phyloP scores from a whole-genome alignment of 1,284 basidiomycete species.

The Phenoliferia sp. region DNA sequence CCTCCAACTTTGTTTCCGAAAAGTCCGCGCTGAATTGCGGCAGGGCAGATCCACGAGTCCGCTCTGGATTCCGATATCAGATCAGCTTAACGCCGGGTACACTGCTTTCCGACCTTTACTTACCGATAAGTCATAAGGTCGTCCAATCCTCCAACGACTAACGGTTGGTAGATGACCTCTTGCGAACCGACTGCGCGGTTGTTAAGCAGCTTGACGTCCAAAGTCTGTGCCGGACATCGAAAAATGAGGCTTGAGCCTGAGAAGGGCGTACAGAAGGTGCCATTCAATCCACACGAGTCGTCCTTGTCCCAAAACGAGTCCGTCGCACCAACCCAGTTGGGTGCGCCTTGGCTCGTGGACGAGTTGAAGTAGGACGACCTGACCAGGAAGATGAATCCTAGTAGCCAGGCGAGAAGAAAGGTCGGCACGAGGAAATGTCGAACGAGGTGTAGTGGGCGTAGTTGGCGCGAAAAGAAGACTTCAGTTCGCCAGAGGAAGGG shows the following conservation, averaged over 20 bases:
- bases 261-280: slow-evolving; percentile 63
- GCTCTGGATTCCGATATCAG: no score
- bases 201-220: slow-evolving; percentile 63
- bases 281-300: slow-evolving; percentile 64
- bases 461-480: neutral
- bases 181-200: slow-evolving; percentile 67
- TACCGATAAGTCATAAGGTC: slow-evolving; percentile 57
- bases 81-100: no score
- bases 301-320: slow-evolving; percentile 41
- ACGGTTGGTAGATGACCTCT: slow-evolving; percentile 61
- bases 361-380: slow-evolving; percentile 61
- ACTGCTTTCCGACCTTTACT: no score
- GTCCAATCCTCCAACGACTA: slow-evolving; percentile 74
- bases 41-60: slow-evolving; percentile 78
- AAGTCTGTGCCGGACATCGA: slow-evolving; percentile 73
- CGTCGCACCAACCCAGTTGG: slow-evolving; percentile 32
- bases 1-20: slow-evolving; percentile 59
- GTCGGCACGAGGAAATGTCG: slow-evolving; percentile 36
- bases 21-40: slow-evolving; percentile 59
- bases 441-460: neutral
- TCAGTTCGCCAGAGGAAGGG: slow-evolving; percentile 7
- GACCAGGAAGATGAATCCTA: slow-evolving; percentile 64
- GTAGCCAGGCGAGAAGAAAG: slow-evolving; percentile 60
- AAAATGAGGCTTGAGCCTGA: slow-evolving; percentile 60
- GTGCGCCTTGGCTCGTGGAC: slow-evolving; percentile 47